phyloP scores from a whole-genome alignment of 2,329 filamentous ascomycete genomes.

The Curvularia verruculosa region DNA sequence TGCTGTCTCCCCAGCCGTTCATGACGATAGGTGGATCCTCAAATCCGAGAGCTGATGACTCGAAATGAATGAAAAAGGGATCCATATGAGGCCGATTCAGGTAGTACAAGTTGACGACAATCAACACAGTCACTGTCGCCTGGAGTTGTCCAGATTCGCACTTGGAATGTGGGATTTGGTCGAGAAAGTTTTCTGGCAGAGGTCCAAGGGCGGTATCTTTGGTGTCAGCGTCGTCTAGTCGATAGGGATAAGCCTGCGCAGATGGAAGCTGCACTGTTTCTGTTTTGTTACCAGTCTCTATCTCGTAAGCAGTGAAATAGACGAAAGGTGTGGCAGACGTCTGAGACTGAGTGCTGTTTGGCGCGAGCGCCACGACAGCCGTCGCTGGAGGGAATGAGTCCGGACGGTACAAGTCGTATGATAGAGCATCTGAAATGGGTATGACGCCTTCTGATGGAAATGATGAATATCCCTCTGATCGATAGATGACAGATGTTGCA shows the following conservation, averaged over 20 bases:
- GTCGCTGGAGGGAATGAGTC: slow-evolving; percentile 28
- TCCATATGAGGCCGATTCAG: slow-evolving; percentile 19
- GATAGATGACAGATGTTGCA: slow-evolving; percentile 37
- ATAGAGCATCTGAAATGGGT: slow-evolving; percentile 17
- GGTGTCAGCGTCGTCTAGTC: slow-evolving; percentile 38
- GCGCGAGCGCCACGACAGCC: slow-evolving; percentile 30
- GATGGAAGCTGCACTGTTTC: slow-evolving; percentile 43
- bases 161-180: slow-evolving; percentile 39
- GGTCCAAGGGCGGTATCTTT: slow-evolving; percentile 35
- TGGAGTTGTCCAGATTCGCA: slow-evolving; percentile 47
- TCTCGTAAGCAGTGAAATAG: slow-evolving; percentile 53
- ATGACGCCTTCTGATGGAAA: slow-evolving; percentile 34
- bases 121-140: slow-evolving; percentile 51
- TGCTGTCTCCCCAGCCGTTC: slow-evolving; percentile 14
- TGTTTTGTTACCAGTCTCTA: slow-evolving; percentile 46
- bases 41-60: slow-evolving; percentile 38
- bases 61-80: slow-evolving; percentile 40
- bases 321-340: slow-evolving; percentile 51
- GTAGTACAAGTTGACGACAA: slow-evolving; percentile 51
- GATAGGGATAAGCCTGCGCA: slow-evolving; percentile 48
- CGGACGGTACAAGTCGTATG: slow-evolving; percentile 23
- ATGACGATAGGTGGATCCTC: slow-evolving; percentile 23
- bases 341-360: slow-evolving; percentile 30
- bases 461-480: slow-evolving; percentile 26
- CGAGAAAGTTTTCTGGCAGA: slow-evolving; percentile 47